These are phyloP conservation scores for Dalbergia cultrata DNA, from an alignment of 306 rosid species.

Conservation along the genomic window DNA sequence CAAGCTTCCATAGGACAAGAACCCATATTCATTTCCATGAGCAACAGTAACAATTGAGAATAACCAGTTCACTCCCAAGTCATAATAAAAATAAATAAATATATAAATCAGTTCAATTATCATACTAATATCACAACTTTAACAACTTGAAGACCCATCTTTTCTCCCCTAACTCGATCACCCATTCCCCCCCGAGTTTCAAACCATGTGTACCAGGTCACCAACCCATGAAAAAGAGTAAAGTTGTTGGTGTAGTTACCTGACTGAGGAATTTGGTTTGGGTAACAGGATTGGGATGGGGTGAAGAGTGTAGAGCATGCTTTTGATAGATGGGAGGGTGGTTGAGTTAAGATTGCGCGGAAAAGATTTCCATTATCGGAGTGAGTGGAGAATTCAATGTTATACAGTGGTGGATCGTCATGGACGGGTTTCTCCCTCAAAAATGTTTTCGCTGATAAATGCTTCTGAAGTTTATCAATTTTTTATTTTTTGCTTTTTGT, in stretches of 20 bases:
- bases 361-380: not conserved
- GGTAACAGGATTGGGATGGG: slow-evolving; percentile 8
- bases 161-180: not conserved
- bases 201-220: not conserved
- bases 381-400: not conserved
- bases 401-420: not conserved
- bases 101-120: slow-evolving; percentile 11
- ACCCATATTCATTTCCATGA: slow-evolving; percentile 13
- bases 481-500: no score
- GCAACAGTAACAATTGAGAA: slow-evolving; percentile 2
- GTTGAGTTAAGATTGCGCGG: not conserved
- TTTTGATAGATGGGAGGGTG: slow-evolving; percentile 13
- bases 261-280: slow-evolving; percentile 39
- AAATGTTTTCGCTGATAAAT: no score
- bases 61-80: slow-evolving; percentile 4
- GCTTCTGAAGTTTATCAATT: not conserved
- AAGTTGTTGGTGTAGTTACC: slow-evolving; percentile 37
- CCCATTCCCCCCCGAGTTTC: slow-evolving; percentile 2
- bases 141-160: slow-evolving; percentile 15
- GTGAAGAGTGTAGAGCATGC: not conserved
- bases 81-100: slow-evolving; percentile 4
- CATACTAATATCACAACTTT: slow-evolving; percentile 27
- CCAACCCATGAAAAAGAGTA: not conserved
- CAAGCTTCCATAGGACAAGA: slow-evolving; percentile 1
- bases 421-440: not conserved